Conservation (phyloP, 1,284 basidiomycete genomes). For the Sanguinoderma infundibulare region DNA sequence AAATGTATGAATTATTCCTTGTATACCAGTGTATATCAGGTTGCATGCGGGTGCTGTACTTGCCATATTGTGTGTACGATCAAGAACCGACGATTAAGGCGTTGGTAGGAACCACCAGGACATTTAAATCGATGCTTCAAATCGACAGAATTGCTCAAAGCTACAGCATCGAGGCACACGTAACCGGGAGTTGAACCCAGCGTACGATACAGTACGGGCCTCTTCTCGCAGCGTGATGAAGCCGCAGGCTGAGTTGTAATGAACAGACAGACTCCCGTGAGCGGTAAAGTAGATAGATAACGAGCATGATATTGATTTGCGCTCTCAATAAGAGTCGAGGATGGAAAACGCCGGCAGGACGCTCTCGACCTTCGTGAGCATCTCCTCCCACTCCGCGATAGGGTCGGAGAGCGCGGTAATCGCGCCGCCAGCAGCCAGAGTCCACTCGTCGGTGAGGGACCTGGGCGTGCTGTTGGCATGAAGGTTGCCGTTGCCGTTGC, state of each 20-base stretch:
- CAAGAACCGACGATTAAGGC: not conserved
- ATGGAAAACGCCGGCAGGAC: constrained; percentile 63
- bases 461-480: not conserved
- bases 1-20: not conserved
- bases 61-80: not conserved
- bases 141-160: not conserved
- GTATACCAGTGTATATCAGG: not conserved
- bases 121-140: not conserved
- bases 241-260: not conserved
- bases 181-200: constrained; percentile 23
- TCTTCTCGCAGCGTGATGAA: constrained; percentile 18
- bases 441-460: constrained; percentile 60
- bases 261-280: not conserved
- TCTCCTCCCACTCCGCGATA: constrained; percentile 93
- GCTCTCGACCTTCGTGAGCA: constrained; percentile 82
- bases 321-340: constrained; percentile 3
- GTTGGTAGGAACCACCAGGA: not conserved
- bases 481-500: not conserved
- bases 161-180: constrained; percentile 14
- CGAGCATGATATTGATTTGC: not conserved
- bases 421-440: constrained; percentile 91
- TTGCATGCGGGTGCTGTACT: not conserved
- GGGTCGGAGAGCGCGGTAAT: constrained; percentile 93
- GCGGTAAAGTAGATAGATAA: not conserved
- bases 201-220: constrained; percentile 18